A percentile compares a stretch with the other conserved stretches of the same genome.
Conservation (phyloP, 1,284 basidiomycete species). For the Termitomyces sp. region DNA sequence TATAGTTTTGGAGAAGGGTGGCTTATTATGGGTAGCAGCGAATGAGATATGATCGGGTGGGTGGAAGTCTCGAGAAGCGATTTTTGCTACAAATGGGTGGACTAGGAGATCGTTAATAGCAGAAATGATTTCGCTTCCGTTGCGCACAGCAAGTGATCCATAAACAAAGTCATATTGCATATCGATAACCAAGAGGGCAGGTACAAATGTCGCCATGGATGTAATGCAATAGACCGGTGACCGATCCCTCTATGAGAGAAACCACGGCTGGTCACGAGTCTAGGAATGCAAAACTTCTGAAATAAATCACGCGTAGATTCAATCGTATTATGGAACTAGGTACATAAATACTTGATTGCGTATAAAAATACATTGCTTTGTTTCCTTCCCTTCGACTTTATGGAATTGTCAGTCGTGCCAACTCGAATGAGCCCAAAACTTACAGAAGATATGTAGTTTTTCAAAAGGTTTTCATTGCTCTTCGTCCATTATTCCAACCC, state of each 20-base stretch:
- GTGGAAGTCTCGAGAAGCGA: conserved; percentile 47
- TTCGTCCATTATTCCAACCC: conserved; percentile 10
- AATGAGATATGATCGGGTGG: conserved; percentile 47
- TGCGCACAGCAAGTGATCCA: conserved; percentile 43
- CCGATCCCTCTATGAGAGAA: too few relatives aligned
- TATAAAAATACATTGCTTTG: conserved; percentile 13
- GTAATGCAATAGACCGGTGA: too few relatives aligned
- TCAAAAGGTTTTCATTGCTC: conserved; percentile 1
- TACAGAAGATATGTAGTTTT: conserved; percentile 2
- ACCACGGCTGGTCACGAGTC: too few relatives aligned
- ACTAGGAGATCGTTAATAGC: conserved; percentile 35
- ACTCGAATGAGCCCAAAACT: not conserved
- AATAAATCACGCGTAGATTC: not conserved
- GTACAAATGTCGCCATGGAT: conserved; percentile 19
- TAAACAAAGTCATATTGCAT: conserved; percentile 43
- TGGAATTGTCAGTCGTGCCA: not conserved
- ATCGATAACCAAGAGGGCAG: conserved; percentile 37
- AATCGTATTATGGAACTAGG: not conserved
- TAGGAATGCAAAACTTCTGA: not conserved
- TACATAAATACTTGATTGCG: not conserved
- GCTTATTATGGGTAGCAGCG: conserved; percentile 36
- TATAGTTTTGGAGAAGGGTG: conserved; percentile 26
- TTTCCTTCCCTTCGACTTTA: not conserved
- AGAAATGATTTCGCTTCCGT: conserved; percentile 35
- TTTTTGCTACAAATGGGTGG: conserved; percentile 35